Percentiles rank a stretch among this genome's conserved stretches.
phyloP scores from a whole-genome alignment of 495 filamentous ascomycete genomes.

The Podospora pseudocomata region DNA sequence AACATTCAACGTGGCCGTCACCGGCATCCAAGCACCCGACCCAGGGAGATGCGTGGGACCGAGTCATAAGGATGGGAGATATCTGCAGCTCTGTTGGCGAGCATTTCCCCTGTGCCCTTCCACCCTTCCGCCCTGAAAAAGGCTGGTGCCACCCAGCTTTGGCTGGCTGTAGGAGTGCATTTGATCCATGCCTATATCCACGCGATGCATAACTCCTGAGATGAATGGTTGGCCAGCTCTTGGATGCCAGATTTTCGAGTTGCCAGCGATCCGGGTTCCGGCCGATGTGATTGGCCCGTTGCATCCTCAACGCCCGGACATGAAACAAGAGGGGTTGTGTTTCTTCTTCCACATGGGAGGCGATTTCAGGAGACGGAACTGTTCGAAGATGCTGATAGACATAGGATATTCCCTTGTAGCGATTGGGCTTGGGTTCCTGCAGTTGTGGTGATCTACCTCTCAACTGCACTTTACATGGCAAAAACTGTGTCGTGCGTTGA shows the following conservation, averaged over 20 bases:
- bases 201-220: constrained; percentile 28
- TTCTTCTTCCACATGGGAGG: constrained; percentile 4
- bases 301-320: constrained; percentile 27
- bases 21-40: background rate
- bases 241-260: constrained; percentile 16
- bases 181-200: constrained; percentile 12
- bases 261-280: constrained; percentile 24
- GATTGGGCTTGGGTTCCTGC: background rate
- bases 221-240: constrained; percentile 29
- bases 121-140: constrained; percentile 18
- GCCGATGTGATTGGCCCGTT: constrained; percentile 32
- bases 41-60: constrained; percentile 11
- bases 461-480: background rate
- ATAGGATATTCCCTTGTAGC: background rate
- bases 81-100: constrained; percentile 5
- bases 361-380: constrained; percentile 11
- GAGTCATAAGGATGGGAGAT: constrained; percentile 15
- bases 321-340: constrained; percentile 40
- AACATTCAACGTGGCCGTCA: constrained; percentile 13
- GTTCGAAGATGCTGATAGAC: background rate
- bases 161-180: constrained; percentile 28
- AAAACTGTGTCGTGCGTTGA: background rate
- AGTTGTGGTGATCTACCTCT: too few relatives aligned
- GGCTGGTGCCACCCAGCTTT: constrained; percentile 23
- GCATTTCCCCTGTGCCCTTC: constrained; percentile 11